Conservation (phyloP, 225 moss, liverwort and hornwort genomes). For the Thuidium tamariscinum region DNA sequence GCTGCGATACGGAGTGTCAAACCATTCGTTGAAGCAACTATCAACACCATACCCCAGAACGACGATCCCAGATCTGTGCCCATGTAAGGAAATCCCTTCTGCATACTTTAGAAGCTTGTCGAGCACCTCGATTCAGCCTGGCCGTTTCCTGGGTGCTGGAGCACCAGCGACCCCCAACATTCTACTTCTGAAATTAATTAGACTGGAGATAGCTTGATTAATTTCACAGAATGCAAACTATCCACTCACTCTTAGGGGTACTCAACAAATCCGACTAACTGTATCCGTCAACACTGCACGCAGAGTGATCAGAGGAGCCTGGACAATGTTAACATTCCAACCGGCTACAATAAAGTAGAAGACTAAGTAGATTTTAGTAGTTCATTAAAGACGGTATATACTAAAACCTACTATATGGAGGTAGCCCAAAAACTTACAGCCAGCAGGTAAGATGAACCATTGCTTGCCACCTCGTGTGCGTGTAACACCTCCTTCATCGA, state of each 20-base stretch:
- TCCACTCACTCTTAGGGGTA: not conserved
- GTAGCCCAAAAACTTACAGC: conserved; percentile 52
- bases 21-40: conserved; percentile 71
- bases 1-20: conserved; percentile 75
- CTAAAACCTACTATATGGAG: not conserved
- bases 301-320: not conserved
- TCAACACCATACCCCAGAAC: conserved; percentile 97
- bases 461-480: conserved; percentile 79
- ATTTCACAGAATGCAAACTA: not conserved
- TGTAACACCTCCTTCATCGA: conserved; percentile 94
- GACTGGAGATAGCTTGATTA: not conserved
- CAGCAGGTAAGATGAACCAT: conserved; percentile 97
- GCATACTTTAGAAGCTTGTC: conserved; percentile 2
- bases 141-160: not conserved
- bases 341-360: not conserved
- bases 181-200: not conserved
- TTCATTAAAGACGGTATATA: not conserved
- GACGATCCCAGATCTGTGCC: conserved; percentile 93
- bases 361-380: not conserved
- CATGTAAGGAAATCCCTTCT: conserved; percentile 7
- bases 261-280: not conserved
- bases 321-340: not conserved
- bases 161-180: not conserved
- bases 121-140: not conserved
- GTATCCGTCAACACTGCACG: not conserved